Conservation (phyloP, 2,329 filamentous ascomycete genomes). For the Metarhizium humberi region DNA sequence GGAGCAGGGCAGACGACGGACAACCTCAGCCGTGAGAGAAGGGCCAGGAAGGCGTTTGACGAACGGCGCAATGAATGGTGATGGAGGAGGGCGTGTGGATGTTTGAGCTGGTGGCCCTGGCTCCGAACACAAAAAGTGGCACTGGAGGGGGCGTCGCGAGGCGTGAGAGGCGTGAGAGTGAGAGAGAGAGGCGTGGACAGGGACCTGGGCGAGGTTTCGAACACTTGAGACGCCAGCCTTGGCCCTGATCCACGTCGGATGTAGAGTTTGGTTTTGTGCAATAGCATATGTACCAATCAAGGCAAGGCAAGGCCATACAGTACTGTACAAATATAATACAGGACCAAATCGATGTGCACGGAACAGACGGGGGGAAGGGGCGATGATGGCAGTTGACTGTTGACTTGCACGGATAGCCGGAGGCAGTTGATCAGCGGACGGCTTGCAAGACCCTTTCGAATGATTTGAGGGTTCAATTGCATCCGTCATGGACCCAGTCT, state of each 20-base stretch:
- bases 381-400: too few species aligned
- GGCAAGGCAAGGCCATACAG: too few species aligned
- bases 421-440: too few species aligned
- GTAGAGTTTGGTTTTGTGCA: constrained; percentile 7
- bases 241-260: constrained; percentile 41
- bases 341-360: too few species aligned
- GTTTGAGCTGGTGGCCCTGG: neutral
- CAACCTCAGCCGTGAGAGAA: neutral
- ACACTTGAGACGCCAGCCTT: constrained; percentile 22
- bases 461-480: too few species aligned
- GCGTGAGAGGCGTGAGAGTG: neutral
- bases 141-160: neutral
- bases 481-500: too few species aligned
- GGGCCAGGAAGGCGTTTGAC: neutral
- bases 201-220: constrained; percentile 20
- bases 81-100: neutral
- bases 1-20: neutral
- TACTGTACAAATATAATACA: too few species aligned
- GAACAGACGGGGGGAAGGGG: too few species aligned
- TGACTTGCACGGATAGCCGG: too few species aligned
- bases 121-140: neutral
- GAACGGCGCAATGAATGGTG: neutral
- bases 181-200: neutral
- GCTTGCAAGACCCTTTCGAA: too few species aligned
- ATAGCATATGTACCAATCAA: too few species aligned